Evolutionary conservation across 257 asterid genomes (phyloP).

Genomic region (Solanum neorickii): DNA sequence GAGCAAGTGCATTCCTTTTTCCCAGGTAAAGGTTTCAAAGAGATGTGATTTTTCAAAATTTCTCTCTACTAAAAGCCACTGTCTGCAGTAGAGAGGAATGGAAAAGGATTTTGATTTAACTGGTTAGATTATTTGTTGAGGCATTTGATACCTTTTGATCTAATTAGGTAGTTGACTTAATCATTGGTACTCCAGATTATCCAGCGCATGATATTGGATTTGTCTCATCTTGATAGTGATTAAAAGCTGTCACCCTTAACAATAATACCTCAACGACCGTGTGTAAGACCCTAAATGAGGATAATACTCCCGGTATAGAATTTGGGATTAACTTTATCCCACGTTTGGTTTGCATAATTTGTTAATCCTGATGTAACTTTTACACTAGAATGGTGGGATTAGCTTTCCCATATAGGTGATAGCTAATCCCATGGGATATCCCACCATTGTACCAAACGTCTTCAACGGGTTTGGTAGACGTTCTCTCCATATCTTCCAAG

Average conservation of each 20-base stretch:
- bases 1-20: constrained; percentile 87
- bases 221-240: neutral
- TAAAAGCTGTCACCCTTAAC: neutral
- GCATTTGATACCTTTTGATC: neutral
- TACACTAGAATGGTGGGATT: neutral
- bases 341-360: neutral
- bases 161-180: neutral
- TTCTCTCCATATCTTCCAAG: neutral
- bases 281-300: neutral
- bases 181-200: neutral
- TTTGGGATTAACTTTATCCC: neutral
- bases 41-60: neutral
- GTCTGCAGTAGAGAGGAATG: neutral
- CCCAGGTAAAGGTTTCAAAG: constrained; percentile 42
- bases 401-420: neutral
- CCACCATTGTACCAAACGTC: neutral
- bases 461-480: neutral
- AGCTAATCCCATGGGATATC: neutral
- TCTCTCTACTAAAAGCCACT: neutral
- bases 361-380: neutral
- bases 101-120: neutral
- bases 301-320: neutral
- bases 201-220: neutral
- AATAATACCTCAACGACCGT: neutral
- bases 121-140: neutral